Conservation (phyloP, 306 rosid species). For the Herpetospermum pedunculosum region DNA sequence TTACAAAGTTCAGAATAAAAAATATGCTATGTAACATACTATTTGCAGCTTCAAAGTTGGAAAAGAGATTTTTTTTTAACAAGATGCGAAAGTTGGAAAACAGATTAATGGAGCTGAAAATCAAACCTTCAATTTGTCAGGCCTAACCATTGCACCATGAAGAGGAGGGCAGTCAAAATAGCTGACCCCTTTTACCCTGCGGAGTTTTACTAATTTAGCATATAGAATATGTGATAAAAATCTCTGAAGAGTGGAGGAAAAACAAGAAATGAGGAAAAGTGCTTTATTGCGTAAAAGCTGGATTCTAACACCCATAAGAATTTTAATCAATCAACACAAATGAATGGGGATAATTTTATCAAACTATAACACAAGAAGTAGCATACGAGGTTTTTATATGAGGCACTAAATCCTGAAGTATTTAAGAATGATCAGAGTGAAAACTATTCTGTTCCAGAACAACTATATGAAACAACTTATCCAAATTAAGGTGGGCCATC, state of each 20-base stretch:
- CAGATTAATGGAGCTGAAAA: neutral
- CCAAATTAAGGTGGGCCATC: neutral
- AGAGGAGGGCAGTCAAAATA: slow-evolving; percentile 69
- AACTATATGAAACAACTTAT: neutral
- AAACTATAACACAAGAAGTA: neutral
- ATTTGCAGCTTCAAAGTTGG: neutral
- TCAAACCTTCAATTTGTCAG: slow-evolving; percentile 89
- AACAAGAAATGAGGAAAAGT: neutral
- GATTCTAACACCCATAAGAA: neutral
- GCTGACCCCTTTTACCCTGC: slow-evolving; percentile 76
- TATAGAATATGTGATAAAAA: neutral
- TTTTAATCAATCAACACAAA: neutral
- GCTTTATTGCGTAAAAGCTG: neutral
- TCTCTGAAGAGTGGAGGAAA: neutral
- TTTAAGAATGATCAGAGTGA: neutral
- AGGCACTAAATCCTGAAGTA: neutral
- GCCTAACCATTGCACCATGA: slow-evolving; percentile 78
- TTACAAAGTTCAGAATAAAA: neutral
- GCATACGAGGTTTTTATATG: neutral
- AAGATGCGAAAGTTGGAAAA: too few relatives aligned
- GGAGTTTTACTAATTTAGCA: neutral
- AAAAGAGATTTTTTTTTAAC: neutral
- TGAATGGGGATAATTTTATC: neutral
- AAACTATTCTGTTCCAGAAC: neutral
- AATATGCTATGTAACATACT: neutral